These are phyloP conservation scores for Cladorrhinum sp. DNA, from an alignment of 2,329 filamentous ascomycete genomes.

Conservation along the genomic window DNA sequence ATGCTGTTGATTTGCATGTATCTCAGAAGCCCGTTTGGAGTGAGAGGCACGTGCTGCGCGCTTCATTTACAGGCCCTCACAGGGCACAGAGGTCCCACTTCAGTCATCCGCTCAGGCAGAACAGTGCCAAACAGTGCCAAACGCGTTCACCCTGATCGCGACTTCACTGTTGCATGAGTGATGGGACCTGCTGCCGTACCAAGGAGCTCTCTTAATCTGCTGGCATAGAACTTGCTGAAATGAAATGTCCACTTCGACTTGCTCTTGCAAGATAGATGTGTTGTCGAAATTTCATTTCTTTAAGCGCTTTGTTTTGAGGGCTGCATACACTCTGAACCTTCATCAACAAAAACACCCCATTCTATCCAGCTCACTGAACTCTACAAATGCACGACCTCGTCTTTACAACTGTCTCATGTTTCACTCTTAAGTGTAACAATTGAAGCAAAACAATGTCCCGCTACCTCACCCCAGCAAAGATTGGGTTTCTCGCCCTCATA, in stretches of 20 bases:
- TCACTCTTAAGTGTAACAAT: background rate
- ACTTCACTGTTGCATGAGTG: background rate
- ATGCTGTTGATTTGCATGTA: too few species aligned
- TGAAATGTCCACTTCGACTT: background rate
- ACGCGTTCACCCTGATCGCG: background rate
- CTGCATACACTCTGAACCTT: background rate
- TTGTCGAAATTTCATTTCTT: background rate
- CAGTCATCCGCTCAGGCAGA: too few species aligned
- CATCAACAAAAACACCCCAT: background rate
- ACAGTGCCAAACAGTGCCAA: too few species aligned
- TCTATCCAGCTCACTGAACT: too few species aligned
- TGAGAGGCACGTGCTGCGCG: too few species aligned
- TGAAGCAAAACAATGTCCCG: slow-evolving; percentile 54
- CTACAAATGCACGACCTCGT: too few species aligned
- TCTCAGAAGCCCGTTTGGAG: too few species aligned
- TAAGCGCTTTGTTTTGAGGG: background rate
- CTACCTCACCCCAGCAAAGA: slow-evolving; percentile 84
- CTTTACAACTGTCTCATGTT: too few species aligned
- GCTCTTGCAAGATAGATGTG: background rate
- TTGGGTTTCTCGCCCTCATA: slow-evolving; percentile 76
- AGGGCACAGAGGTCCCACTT: too few species aligned
- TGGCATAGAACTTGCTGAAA: background rate
- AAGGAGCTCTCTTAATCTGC: too few species aligned
- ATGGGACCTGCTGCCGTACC: too few species aligned
- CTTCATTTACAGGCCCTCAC: too few species aligned